Evolutionary conservation across 2,329 filamentous ascomycete species (phyloP), one percentile per base, ranked within the genome.

Genomic region (Sarocladiaceae sp.): DNA sequence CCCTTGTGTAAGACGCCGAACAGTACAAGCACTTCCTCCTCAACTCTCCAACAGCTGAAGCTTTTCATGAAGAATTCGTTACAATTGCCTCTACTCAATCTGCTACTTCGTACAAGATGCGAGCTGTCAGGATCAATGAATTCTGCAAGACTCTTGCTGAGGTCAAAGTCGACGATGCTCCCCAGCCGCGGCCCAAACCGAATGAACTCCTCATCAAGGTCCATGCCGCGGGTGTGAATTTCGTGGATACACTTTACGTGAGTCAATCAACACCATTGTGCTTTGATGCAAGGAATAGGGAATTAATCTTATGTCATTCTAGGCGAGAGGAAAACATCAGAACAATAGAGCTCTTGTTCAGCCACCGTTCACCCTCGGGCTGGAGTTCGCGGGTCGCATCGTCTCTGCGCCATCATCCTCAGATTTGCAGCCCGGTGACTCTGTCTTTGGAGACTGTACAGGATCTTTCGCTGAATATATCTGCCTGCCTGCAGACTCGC

Each of bases 371-470:
- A 74, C 72, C 1, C 71, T 83, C 0, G 81, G 81, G 12, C 77
- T 78, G n/a, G 80, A 84, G 60, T 84, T 84, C 58, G 70, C 79
- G 1, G 81, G 80, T n/a, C 66, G 73, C 2, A 68, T 84, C 1
- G 54, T 73, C 29, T 64, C 64, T 2, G 61, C 71, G 0, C 70
- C 74, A 0, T 18, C 62, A 4, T 36, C 51, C 13, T 68, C 65
- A 15, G 54, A 56, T 0, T 74, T 78, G 54, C 60, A 61, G 20
- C 65, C 66, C 3, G 80, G 79, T 6, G 74, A 79, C 40, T 65
- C 69, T 15, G 78, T 84, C 23, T 84, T 82, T 58, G 82, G 80
- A 8, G 68, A 72, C 12, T 58, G 63, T 2, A 64, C 74, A 2
- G 81, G 80, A 15, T 72, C 77, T 0, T 84, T 78, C 56, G 74